Conservation (phyloP, 441 rosid species). For the Viola pubescens region DNA sequence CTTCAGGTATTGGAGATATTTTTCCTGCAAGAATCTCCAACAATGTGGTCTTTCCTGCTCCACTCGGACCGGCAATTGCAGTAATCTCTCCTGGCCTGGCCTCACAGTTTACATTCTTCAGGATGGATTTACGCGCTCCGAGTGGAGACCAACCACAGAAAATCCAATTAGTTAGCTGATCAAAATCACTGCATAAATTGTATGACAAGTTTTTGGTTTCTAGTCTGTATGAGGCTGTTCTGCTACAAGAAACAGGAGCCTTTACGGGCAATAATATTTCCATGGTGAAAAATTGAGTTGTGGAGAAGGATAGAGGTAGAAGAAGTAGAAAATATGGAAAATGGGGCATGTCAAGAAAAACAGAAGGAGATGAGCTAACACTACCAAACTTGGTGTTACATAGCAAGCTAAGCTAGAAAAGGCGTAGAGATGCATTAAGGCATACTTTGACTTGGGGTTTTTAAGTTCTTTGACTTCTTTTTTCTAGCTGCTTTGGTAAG, state of each 20-base stretch:
- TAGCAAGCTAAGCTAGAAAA: slow-evolving; percentile 21
- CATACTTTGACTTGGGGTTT: slow-evolving; percentile 7
- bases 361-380: slow-evolving; percentile 68
- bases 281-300: slow-evolving; percentile 26
- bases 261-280: slow-evolving; percentile 45
- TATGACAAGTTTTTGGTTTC: slow-evolving; percentile 56
- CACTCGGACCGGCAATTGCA: slow-evolving; percentile 79
- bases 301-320: slow-evolving; percentile 4
- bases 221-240: slow-evolving; percentile 35
- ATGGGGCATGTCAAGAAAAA: slow-evolving; percentile 20
- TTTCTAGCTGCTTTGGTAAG: not conserved
- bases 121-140: slow-evolving; percentile 31
- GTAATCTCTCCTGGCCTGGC: slow-evolving; percentile 62
- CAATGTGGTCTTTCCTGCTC: slow-evolving; percentile 85
- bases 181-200: slow-evolving; percentile 33
- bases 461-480: slow-evolving; percentile 4
- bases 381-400: slow-evolving; percentile 41
- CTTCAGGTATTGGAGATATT: slow-evolving; percentile 24
- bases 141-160: slow-evolving; percentile 21
- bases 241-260: slow-evolving; percentile 32
- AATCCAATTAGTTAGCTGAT: slow-evolving; percentile 22
- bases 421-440: slow-evolving; percentile 5
- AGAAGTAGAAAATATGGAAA: slow-evolving; percentile 15
- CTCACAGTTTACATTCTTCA: slow-evolving; percentile 51
- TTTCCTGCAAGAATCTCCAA: slow-evolving; percentile 79